Percentiles rank a stretch among this genome's conserved stretches.
phyloP scores from a whole-genome alignment of 2,329 filamentous ascomycete genomes.

The Aspergillus viridinutans region DNA sequence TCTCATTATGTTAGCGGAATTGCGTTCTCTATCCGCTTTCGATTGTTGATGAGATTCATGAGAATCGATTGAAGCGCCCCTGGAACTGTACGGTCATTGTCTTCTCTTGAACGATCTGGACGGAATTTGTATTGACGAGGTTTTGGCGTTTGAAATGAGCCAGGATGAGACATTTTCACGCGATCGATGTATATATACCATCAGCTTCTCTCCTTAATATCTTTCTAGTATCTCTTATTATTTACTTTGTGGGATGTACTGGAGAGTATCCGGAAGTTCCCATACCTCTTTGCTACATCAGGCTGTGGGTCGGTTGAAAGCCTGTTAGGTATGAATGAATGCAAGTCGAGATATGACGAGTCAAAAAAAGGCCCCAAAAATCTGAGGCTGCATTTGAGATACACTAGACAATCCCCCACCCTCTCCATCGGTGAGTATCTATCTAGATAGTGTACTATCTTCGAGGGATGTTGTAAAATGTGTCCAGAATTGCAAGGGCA shows the following conservation, averaged over 20 bases:
- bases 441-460: background rate
- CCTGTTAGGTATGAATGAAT: background rate
- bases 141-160: too few relatives aligned
- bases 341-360: background rate
- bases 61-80: background rate
- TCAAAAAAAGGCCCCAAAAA: background rate
- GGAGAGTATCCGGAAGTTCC: background rate
- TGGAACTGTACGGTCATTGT: too few relatives aligned
- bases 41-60: background rate
- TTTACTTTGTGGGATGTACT: too few relatives aligned
- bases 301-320: background rate
- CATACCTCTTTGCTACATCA: background rate
- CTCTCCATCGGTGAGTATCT: too few relatives aligned
- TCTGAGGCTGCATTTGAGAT: background rate
- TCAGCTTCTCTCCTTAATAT: background rate
- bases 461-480: background rate
- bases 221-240: too few relatives aligned
- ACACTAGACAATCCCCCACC: too few relatives aligned
- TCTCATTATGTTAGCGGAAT: background rate
- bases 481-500: background rate
- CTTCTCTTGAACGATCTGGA: background rate
- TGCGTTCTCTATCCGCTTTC: background rate
- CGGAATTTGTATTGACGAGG: too few relatives aligned
- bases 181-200: background rate
- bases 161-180: too few relatives aligned